Conservation (phyloP, 768 basidiomycete species). For the Botryobasidium botryosum region DNA sequence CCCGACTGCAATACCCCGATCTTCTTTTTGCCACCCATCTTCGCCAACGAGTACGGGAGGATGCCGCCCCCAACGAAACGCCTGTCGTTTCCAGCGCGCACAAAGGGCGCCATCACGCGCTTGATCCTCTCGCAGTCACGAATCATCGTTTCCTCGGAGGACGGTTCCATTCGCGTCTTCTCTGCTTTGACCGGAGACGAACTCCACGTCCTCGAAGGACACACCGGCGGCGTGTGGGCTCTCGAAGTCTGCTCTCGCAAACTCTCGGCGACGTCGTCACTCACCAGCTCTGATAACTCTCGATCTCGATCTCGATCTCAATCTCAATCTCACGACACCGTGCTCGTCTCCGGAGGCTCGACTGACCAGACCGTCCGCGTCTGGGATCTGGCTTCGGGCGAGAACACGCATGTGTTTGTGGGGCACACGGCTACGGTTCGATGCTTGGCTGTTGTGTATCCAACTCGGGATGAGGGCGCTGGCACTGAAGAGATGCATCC, state of each 20-base stretch:
- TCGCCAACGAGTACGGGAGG: too few relatives aligned
- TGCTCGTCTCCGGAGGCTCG: conserved; percentile 78
- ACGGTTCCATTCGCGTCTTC: conserved; percentile 92
- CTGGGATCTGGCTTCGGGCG: conserved; percentile 67
- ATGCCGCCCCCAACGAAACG: conserved; percentile 34
- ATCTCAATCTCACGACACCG: conserved; percentile 9
- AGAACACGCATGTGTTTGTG: conserved; percentile 83
- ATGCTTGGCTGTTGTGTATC: conserved; percentile 90
- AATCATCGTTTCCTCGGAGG: conserved; percentile 93
- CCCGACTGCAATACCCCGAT: too few relatives aligned
- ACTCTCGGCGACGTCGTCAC: conserved; percentile 25
- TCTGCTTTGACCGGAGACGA: conserved; percentile 69
- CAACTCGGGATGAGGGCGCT: conserved; percentile 57
- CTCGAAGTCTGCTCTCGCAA: conserved; percentile 23
- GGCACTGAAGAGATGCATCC: conserved; percentile 56
- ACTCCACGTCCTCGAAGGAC: conserved; percentile 34
- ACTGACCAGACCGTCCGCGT: conserved; percentile 88
- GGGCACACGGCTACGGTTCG: conserved; percentile 95
- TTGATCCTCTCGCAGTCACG: conserved; percentile 86
- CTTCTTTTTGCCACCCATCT: too few relatives aligned
- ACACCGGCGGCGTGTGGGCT: conserved; percentile 31
- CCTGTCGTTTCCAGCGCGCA: conserved; percentile 73
- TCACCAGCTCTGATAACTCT: too few relatives aligned
- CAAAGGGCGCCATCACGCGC: conserved; percentile 85
- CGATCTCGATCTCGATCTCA: background rate